Percentiles rank a stretch among this genome's conserved stretches.
Evolutionary conservation across 2,329 filamentous ascomycete species (phyloP).

Genomic region (Ophiocordyceps sinensis): DNA sequence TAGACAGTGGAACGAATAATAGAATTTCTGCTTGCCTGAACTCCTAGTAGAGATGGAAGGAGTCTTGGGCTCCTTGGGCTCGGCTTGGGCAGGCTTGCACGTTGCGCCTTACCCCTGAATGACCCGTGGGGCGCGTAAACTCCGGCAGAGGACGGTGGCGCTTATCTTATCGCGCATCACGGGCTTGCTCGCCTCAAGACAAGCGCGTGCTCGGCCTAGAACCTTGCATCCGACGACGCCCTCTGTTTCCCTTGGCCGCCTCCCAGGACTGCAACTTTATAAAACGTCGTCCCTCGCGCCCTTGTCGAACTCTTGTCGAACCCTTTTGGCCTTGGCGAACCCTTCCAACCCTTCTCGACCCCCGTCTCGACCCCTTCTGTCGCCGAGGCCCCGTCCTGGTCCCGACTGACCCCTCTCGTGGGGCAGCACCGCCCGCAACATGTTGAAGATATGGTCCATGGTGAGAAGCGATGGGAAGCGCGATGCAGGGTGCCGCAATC

Average conservation of each 20-base stretch:
- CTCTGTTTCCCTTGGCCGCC: no score
- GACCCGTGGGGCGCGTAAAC: conserved; percentile 6
- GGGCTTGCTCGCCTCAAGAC: not conserved
- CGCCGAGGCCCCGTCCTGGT: not conserved
- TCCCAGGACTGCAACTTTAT: no score
- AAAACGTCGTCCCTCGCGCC: not conserved
- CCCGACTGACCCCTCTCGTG: conserved; percentile 2
- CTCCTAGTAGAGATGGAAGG: no score
- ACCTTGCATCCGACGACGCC: no score
- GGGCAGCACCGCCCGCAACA: conserved; percentile 32
- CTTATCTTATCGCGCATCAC: conserved; percentile 8
- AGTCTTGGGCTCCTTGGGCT: no score
- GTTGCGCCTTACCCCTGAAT: no score
- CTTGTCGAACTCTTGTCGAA: no score
- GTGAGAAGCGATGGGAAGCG: conserved; percentile 29
- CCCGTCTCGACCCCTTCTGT: not conserved
- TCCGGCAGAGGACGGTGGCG: conserved; percentile 1
- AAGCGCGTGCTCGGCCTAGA: no score
- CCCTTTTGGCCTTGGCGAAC: no score
- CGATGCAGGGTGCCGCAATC: not conserved
- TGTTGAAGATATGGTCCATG: conserved; percentile 99
- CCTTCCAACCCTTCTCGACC: no score
- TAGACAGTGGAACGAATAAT: no score
- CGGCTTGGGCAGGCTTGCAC: not conserved
- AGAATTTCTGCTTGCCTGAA: no score